A percentile compares a stretch with the other conserved stretches of the same genome.
These are phyloP conservation scores for Pseudogymnoascus sp. DNA, from an alignment of 2,329 filamentous ascomycete species.

Conservation along the genomic window DNA sequence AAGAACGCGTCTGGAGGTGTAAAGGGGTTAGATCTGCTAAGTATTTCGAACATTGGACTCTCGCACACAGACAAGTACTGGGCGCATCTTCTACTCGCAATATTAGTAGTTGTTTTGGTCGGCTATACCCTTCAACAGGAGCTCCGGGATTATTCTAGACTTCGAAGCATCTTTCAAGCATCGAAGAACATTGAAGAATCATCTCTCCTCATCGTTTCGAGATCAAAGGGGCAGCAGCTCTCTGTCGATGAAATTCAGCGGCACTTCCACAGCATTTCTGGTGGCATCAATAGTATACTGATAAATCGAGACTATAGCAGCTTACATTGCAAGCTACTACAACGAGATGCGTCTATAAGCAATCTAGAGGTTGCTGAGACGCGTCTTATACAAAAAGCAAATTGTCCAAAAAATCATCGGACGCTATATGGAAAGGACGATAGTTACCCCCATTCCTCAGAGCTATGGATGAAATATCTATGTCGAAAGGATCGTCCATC, in stretches of 20 bases:
- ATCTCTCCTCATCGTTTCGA: slow-evolving; percentile 81
- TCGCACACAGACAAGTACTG: slow-evolving; percentile 62
- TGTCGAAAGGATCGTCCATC: slow-evolving; percentile 68
- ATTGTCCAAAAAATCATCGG: too few species aligned
- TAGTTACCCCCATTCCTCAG: too few species aligned
- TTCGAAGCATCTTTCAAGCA: slow-evolving; percentile 60
- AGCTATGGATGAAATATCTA: slow-evolving; percentile 38
- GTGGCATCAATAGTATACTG: slow-evolving; percentile 87
- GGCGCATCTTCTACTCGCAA: slow-evolving; percentile 72
- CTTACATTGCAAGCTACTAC: slow-evolving; percentile 72
- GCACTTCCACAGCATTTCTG: slow-evolving; percentile 87
- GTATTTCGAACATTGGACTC: slow-evolving; percentile 72
- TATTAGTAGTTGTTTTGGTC: slow-evolving; percentile 70
- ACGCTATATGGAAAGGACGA: too few species aligned
- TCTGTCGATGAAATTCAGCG: slow-evolving; percentile 69
- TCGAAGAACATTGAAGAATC: slow-evolving; percentile 52
- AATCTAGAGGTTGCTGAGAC: slow-evolving; percentile 75
- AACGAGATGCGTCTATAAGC: slow-evolving; percentile 63
- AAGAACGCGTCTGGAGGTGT: slow-evolving; percentile 47
- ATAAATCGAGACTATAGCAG: slow-evolving; percentile 79
- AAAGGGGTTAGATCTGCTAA: slow-evolving; percentile 69
- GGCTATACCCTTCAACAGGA: slow-evolving; percentile 75
- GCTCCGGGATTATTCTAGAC: slow-evolving; percentile 74
- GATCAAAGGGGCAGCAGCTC: slow-evolving; percentile 69
- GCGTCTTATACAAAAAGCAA: slow-evolving; percentile 69